These are phyloP conservation scores for Rhodosporidiobolus odoratus DNA, from an alignment of 768 basidiomycete genomes.

Conservation along the genomic window DNA sequence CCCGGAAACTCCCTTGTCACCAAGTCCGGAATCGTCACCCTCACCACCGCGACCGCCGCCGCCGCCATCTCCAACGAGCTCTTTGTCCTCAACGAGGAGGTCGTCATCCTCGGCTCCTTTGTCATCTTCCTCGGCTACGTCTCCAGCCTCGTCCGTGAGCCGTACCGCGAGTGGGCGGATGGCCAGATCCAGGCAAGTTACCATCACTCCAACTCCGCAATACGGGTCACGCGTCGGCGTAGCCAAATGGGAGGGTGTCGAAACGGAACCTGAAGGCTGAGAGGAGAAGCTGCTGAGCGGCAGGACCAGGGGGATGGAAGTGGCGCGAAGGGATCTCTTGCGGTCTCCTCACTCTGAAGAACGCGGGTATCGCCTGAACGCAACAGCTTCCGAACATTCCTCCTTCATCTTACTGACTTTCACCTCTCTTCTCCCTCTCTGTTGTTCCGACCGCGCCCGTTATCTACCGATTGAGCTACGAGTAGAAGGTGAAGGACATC, in stretches of 20 bases:
- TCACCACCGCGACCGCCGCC: conserved; percentile 51
- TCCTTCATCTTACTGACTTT: not conserved
- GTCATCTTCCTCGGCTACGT: conserved; percentile 39
- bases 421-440: not conserved
- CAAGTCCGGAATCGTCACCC: conserved; percentile 87
- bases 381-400: not conserved
- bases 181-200: conserved; percentile 62
- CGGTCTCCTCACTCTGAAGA: too few species aligned
- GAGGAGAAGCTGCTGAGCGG: too few species aligned
- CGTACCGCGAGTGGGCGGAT: conserved; percentile 88
- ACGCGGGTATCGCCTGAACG: too few species aligned
- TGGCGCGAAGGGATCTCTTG: too few species aligned
- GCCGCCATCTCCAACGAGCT: conserved; percentile 58
- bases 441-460: not conserved
- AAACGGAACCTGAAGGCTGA: too few species aligned
- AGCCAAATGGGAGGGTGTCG: too few species aligned
- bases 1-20: conserved; percentile 71
- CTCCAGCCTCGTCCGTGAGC: conserved; percentile 60
- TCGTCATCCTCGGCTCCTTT: conserved; percentile 70
- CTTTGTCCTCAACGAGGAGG: conserved; percentile 96
- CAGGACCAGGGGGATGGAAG: too few species aligned
- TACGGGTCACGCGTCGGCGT: too few species aligned
- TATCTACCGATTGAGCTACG: not conserved
- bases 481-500: conserved; percentile 65
- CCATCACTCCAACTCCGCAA: too few species aligned